These are phyloP conservation scores for Lipomyces spencermartinsiae DNA, from an alignment of 805 yeast species.

Conservation along the genomic window DNA sequence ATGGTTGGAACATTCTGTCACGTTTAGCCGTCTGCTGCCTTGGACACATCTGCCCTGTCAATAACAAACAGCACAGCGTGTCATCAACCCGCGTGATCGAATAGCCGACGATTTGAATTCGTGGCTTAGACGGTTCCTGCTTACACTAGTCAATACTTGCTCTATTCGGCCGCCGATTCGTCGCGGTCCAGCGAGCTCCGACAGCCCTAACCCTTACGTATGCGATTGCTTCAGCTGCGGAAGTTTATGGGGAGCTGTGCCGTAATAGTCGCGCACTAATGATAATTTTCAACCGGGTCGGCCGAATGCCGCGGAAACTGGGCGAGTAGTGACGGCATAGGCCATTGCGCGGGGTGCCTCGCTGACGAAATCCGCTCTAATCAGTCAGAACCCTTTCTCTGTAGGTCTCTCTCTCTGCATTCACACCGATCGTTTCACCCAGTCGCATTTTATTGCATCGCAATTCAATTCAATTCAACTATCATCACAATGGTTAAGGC, in stretches of 20 bases:
- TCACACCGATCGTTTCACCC: neutral
- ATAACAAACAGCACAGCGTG: neutral
- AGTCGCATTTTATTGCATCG: neutral
- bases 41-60: neutral
- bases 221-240: neutral
- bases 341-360: neutral
- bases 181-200: neutral
- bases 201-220: neutral
- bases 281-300: neutral
- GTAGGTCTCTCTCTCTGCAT: neutral
- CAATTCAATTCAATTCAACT: conserved; percentile 5
- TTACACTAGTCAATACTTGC: neutral
- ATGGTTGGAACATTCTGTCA: neutral
- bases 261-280: neutral
- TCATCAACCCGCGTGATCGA: neutral
- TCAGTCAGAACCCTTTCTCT: neutral
- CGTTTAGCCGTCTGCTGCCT: neutral
- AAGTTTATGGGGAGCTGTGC: neutral
- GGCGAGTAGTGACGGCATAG: neutral
- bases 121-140: neutral
- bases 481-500: conserved; percentile 62
- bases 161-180: neutral
- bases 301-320: neutral
- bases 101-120: too few relatives aligned
- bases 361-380: neutral